Base-by-base conservation (phyloP, 257 asterid genomes). In the Paraleonurus japonicus region DNA sequence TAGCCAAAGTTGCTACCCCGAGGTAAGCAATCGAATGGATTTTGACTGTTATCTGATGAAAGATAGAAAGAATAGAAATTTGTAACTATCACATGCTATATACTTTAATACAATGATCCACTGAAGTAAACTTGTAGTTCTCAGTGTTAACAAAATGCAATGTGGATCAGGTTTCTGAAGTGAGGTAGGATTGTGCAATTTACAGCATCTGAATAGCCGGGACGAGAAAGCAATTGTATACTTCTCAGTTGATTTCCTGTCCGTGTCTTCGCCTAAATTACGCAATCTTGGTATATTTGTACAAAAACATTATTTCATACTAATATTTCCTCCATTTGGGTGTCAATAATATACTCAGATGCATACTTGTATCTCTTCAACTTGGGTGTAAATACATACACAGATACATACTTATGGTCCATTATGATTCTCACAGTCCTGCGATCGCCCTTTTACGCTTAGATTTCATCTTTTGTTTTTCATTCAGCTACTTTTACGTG, bases 1-100 rank as follows among this genome's bases (percentile, higher is more conserved):
- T 47, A 81, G 59, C 48, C 87, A 83, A 67, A 86, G 80, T 72
- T 86, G 90, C 85, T 81, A 83, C 65, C 81, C 90, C 45, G 85
- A 81, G 90, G 90, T 83, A 71, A 77, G 77, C 70, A 28, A 17
- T 53, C 27, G 41, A 23, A 9, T 22, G 47, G 17, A 24, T 37
- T 32, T 35, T 67, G 13, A 39, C 37, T 32, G 67, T 10, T 66
- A 9, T n/a, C 28, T 12, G 1, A 22, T 47, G 57, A 41, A 45
- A 64, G 51, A 64, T 69, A 13, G 10, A 50, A 50, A n/a, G 69
- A 48, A 39, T 24, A 64, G 0, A 53, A 9, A 3, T 4, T 13
- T 50, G 8, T 9, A 28, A 7, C 48, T 12, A 30, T 35, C 54
- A 45, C 10, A 23, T 16, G 55, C 23, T 48, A n/a, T 22, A 48